Base-by-base conservation (phyloP, 371 early-diverging fungal genomes). In the Globomyces sp. region DNA sequence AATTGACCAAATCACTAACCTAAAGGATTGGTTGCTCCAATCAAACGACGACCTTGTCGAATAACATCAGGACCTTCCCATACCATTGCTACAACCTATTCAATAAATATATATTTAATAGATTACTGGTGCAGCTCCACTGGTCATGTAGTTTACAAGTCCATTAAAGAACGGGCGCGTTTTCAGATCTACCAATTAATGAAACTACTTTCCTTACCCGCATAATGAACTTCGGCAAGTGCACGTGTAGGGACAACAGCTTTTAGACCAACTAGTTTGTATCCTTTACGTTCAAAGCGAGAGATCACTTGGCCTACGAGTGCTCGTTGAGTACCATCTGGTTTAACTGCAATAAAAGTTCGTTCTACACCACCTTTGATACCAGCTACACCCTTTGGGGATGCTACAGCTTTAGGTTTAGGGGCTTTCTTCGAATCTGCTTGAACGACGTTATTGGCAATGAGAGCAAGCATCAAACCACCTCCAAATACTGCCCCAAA, bases 21-120 rank as follows among this genome's bases (percentile, higher is more conserved):
- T 24, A 93, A 81, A 73, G 89, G 88, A 78, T 88, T 84, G 66
- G 88, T 88, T 67, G 87, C 93, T 74, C 99, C 99, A 70, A 99
- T 89, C 83, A 99, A 85, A 69, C 85, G 85, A 80, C 99, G 94
- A 70, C 97, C 98, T 74, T 90, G 89, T 86, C 91, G 91, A 83
- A 99, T 98, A 68, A 88, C 99, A 68, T 91, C 89, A 87, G 96
- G 94, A 70, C 99, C 99, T 74, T 83, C 83, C 92, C 95, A 99
- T 72, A 99, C 85, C 88, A 89, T 81, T 63, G 74, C 93, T 67
- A 96, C 90, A 24, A 55, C 55, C 24, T 24, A 24, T 24, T 24
- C 24, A 24, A 24, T 24, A 24, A 24, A 24, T 24, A 24, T 24
- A 24, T 24, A 24, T 24, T 24, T 24, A 24, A 24, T 24, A 24